These are phyloP conservation scores for Vitis cinerea DNA, from an alignment of 164 flowering plant species.

Conservation along the genomic window DNA sequence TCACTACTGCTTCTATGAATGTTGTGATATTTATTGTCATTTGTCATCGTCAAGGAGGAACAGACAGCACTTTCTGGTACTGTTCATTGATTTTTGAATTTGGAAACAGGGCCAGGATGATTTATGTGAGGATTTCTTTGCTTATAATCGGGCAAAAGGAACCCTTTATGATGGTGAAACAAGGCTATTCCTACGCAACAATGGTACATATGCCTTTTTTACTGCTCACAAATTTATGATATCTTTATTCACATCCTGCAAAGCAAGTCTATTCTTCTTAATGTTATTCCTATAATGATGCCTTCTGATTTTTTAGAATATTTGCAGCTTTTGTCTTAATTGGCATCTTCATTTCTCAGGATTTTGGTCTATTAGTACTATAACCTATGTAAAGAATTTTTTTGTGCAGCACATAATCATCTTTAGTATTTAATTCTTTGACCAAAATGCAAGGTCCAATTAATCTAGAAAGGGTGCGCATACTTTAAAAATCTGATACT, in stretches of 20 bases:
- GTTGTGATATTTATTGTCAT: not conserved
- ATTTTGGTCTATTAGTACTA: not conserved
- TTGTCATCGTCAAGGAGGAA: not conserved
- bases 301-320: not conserved
- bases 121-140: constrained; percentile 88
- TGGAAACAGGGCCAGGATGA: constrained; percentile 90
- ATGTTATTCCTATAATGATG: too few relatives aligned
- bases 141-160: constrained; percentile 92
- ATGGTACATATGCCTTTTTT: constrained; percentile 40
- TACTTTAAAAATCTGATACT: too few relatives aligned
- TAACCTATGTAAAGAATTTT: too few relatives aligned
- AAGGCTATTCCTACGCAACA: constrained; percentile 75
- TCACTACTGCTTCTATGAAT: not conserved
- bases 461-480: not conserved
- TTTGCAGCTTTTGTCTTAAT: not conserved
- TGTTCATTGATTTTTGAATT: constrained; percentile 2
- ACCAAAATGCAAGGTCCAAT: not conserved
- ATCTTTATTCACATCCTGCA: not conserved
- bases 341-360: not conserved
- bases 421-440: too few relatives aligned
- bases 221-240: not conserved
- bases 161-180: constrained; percentile 99
- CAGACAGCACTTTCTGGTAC: not conserved
- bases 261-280: too few relatives aligned
- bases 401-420: too few relatives aligned